Conservation (phyloP, 352 stramenopile genomes). For the Phytophthora agathidicida region DNA sequence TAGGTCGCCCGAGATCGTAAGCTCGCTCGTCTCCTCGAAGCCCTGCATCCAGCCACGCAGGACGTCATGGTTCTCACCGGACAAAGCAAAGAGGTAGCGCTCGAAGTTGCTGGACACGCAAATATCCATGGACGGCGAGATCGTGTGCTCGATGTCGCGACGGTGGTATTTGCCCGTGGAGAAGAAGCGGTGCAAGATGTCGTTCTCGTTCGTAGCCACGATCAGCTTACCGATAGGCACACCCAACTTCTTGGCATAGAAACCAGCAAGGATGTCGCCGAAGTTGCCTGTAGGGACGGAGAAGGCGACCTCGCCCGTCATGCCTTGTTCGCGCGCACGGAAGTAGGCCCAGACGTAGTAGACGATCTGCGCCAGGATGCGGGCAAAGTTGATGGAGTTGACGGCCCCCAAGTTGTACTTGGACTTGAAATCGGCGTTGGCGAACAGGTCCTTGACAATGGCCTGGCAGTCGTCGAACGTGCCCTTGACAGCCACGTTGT, state of each 20-base stretch:
- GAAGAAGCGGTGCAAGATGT: constrained; percentile 99
- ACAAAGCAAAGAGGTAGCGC: constrained; percentile 97
- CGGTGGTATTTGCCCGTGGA: constrained; percentile 96
- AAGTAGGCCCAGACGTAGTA: constrained; percentile 99
- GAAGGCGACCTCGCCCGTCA: constrained; percentile 89
- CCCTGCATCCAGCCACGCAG: constrained; percentile 93
- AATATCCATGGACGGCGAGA: constrained; percentile 99
- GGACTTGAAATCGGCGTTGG: constrained; percentile 93
- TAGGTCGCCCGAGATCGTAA: constrained; percentile 92
- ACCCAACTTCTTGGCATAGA: constrained; percentile 95
- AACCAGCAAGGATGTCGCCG: constrained; percentile 98
- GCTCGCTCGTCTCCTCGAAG: constrained; percentile 95
- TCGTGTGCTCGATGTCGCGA: constrained; percentile 92
- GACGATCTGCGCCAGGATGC: constrained; percentile 98
- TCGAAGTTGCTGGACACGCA: constrained; percentile 99
- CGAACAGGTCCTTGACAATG: constrained; percentile 99
- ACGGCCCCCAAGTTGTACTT: constrained; percentile 95
- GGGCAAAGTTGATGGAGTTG: constrained; percentile 99
- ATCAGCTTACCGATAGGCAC: constrained; percentile 96
- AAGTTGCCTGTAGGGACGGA: constrained; percentile 99
- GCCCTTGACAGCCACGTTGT: constrained; percentile 95
- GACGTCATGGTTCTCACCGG: constrained; percentile 92
- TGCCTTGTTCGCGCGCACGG: constrained; percentile 70
- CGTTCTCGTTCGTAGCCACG: constrained; percentile 99
- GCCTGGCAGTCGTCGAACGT: constrained; percentile 99